Evolutionary conservation across 2,329 filamentous ascomycete species (phyloP).

Genomic region (Hansfordia pulvinata): DNA sequence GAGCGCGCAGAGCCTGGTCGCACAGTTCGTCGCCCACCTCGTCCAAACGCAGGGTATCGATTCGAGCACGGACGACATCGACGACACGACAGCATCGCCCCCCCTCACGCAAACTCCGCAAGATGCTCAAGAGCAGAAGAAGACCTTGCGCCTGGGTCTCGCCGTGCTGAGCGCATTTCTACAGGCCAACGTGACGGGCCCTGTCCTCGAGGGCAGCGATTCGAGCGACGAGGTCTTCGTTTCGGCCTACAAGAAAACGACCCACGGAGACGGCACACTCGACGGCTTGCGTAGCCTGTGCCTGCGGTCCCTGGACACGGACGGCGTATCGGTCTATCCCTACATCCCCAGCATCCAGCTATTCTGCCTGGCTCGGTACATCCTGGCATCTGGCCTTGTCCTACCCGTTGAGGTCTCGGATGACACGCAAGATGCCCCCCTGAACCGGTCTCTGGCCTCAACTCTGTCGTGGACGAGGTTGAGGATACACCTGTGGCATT

Average conservation of each 20-base stretch:
- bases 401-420: constrained; percentile 7
- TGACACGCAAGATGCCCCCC: constrained; percentile 16
- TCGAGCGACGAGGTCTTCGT: constrained; percentile 14
- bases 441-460: too few relatives aligned
- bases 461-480: constrained; percentile 47
- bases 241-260: constrained; percentile 15
- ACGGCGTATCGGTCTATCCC: constrained; percentile 77
- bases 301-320: constrained; percentile 57
- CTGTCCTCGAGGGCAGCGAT: constrained; percentile 34
- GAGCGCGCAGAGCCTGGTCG: too few relatives aligned
- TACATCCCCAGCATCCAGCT: constrained; percentile 76
- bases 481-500: constrained; percentile 58
- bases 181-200: constrained; percentile 64
- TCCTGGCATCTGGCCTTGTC: constrained; percentile 25
- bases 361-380: constrained; percentile 55
- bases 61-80: too few relatives aligned
- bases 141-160: constrained; percentile 31
- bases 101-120: too few relatives aligned
- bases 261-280: constrained; percentile 3
- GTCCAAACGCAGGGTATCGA: too few relatives aligned
- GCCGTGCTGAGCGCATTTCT: constrained; percentile 56
- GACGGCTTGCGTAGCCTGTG: constrained; percentile 25
- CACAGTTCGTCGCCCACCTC: too few relatives aligned
- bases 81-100: too few relatives aligned
- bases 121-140: too few relatives aligned